Conservation (phyloP, 75 land plant genomes). For the Larix kaempferi region DNA sequence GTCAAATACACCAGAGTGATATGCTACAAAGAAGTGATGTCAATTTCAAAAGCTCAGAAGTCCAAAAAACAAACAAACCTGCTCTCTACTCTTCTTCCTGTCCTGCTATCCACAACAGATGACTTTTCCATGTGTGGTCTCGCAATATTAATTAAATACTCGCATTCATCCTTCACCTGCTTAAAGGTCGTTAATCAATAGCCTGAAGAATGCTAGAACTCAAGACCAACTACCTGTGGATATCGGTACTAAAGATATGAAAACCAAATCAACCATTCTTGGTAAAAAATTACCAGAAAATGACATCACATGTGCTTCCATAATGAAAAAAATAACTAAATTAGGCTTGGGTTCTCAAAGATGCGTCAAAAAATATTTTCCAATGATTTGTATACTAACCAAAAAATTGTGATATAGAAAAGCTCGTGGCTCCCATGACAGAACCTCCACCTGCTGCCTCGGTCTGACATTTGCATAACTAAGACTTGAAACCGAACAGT, state of each 20-base stretch:
- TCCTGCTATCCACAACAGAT: slow-evolving; percentile 25
- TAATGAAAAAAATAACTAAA: not conserved
- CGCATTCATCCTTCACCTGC: slow-evolving; percentile 27
- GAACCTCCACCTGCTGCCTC: slow-evolving; percentile 28
- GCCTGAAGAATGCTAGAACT: not conserved
- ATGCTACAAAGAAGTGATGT: no score
- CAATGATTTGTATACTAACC: slow-evolving; percentile 15
- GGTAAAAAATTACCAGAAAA: not conserved
- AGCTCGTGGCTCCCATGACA: slow-evolving; percentile 44
- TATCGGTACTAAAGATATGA: not conserved
- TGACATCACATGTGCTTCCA: not conserved
- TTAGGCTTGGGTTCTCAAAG: not conserved
- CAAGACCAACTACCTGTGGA: not conserved
- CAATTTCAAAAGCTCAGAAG: not conserved
- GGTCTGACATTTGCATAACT: slow-evolving; percentile 13
- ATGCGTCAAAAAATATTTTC: not conserved
- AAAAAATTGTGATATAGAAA: slow-evolving; percentile 40
- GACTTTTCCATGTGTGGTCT: slow-evolving; percentile 22
- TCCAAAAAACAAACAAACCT: slow-evolving; percentile 1
- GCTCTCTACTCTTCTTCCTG: slow-evolving; percentile 26
- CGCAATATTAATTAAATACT: slow-evolving; percentile 21
- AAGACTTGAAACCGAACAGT: not conserved
- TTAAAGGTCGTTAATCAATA: slow-evolving; percentile 6
- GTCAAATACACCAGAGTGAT: not conserved
- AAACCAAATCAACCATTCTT: not conserved